Evolutionary conservation across 2,329 filamentous ascomycete species (phyloP), one percentile per base, ranked within the genome.

Genomic region (Alternaria sp.): DNA sequence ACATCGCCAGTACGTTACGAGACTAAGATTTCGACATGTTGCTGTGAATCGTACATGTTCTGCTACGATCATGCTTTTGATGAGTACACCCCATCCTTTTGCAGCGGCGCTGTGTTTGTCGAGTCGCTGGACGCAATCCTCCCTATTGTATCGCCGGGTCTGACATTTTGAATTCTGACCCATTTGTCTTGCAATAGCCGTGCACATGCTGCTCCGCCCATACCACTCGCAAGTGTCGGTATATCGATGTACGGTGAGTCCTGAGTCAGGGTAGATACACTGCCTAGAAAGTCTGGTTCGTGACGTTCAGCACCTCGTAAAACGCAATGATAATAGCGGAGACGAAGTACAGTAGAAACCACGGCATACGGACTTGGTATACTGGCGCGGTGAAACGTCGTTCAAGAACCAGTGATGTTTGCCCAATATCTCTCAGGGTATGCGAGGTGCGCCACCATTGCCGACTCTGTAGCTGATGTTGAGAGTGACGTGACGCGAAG

Each of bases 121-220:
- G 24, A 41, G 51, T 57, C 45, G 26, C 50, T 60, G 14, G 57
- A 54, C 7, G 58, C 56, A 56, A 69, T 67, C 50, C 41, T 62
- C 8, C 64, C 62, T 5, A 64, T 45, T 31, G 40, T 36, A 2
- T 51, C 49, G 0, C 53, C 46, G 8, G 62, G 58, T 29, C 56
- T 54, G 3, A 64, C 62, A 54, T 67, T 58, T 28, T 66, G 64
- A 28, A 67, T 52, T 40, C 56, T 58, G 26, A 67, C 66, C 51
- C 36, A 59, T 4, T 62, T 36, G 42, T 62, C 46, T 9, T 46
- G 50, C 11, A 64, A 39, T 2, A 51, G 34, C 13, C 58, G 46
- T 8, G 60, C 52, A 28, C 60, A 37, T 9, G 66, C 58, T 23
- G 51, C 24, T 0, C 56, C 54, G 28, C 59, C 54, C 17, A 58